Evolutionary conservation across 805 yeast genomes (phyloP), one percentile per base, ranked within the genome.

Genomic region (Starmerella stigmatis): DNA sequence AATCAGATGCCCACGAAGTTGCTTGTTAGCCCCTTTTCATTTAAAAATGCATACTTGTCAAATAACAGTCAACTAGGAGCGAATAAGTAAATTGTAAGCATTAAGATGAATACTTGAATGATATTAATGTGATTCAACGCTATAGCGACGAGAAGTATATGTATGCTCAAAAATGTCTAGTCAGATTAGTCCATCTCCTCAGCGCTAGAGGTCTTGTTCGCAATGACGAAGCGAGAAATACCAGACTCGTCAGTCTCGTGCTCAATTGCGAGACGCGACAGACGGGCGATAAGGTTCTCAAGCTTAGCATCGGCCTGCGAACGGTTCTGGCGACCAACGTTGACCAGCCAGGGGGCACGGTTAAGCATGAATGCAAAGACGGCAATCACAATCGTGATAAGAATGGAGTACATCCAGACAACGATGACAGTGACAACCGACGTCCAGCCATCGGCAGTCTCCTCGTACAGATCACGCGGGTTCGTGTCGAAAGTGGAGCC

Each of bases 381-480:
- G 68, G 94, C 94, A 75, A 86, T 70, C 72, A 79, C 78, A 75
- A 94, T 85, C 84, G 86, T 85, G 70, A 82, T 85, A 77, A 94
- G 94, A 73, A 86, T 81, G 54, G 95, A 84, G 88, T 83, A 86
- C 65, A 83, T 71, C 92, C 92, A 86, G 70, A 82, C 75, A 74
- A 94, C 81, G 66, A 81, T 86, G 64, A 86, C 94, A 50, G 96
- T 79, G 62, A 86, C 95, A 59, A 86, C 81, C 72, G 86, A 94
- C 67, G 88, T 86, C 94, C 94, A 82, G 80, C 86, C 86, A 72
- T 84, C 92, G 40, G 61, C 43, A 44, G 66, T 61, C 62, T 63
- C 65, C 36, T 58, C 89, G 80, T 86, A 60, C 43, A 47, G 38
- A 43, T 58, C 61, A 29, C 50, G 48, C 27, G 65, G 65, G 57